Evolutionary conservation across 2,329 filamentous ascomycete genomes (phyloP).

Genomic region (Pseudogymnoascus sp.): DNA sequence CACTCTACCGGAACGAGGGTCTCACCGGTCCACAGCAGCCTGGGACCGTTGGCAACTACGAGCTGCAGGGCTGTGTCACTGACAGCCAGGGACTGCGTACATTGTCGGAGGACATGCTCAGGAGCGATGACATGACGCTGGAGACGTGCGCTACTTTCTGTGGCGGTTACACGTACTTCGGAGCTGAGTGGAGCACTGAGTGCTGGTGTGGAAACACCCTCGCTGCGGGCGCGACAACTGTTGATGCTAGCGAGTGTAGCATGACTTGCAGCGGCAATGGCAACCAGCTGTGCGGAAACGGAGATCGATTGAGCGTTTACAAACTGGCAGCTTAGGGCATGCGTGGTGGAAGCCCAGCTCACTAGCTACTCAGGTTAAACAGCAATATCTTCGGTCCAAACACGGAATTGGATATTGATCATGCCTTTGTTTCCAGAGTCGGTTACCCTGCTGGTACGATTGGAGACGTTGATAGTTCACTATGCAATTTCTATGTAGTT

Average conservation of each 20-base stretch:
- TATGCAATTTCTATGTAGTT: neutral
- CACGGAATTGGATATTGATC: neutral
- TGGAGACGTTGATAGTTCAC: neutral
- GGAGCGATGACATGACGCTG: constrained; percentile 26
- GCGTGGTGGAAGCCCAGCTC: neutral
- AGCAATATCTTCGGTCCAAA: neutral
- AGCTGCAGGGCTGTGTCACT: constrained; percentile 26
- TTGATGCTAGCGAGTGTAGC: constrained; percentile 18
- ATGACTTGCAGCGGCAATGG: constrained; percentile 25
- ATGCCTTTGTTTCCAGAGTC: neutral
- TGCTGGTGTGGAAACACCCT: constrained; percentile 28
- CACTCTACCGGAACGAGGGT: neutral
- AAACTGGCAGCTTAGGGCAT: constrained; percentile 5
- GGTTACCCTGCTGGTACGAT: neutral
- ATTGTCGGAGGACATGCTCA: constrained; percentile 17
- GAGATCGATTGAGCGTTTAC: constrained; percentile 22
- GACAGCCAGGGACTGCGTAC: constrained; percentile 23
- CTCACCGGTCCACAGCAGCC: neutral
- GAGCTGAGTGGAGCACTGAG: constrained; percentile 32
- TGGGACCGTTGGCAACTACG: constrained; percentile 17
- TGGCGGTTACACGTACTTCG: constrained; percentile 27
- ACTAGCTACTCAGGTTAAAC: neutral
- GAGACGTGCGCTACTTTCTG: constrained; percentile 27
- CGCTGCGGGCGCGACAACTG: constrained; percentile 16
- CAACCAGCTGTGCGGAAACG: constrained; percentile 29